phyloP scores from a whole-genome alignment of 768 basidiomycete genomes.

The Podaxis carcinomalis region DNA sequence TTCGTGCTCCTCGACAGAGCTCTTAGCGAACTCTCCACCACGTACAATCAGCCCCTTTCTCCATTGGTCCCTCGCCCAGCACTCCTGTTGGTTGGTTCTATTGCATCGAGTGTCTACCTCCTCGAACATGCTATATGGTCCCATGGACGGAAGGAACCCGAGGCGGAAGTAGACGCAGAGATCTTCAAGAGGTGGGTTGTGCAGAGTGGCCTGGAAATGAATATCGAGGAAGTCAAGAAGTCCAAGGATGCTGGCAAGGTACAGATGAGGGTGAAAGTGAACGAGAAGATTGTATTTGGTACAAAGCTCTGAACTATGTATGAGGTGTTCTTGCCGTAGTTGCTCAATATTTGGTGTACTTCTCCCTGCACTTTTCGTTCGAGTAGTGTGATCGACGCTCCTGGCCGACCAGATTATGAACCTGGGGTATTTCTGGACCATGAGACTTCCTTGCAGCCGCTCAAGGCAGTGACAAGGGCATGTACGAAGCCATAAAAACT shows the following conservation, averaged over 20 bases:
- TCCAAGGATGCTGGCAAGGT: conserved; percentile 16
- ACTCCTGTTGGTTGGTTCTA: conserved; percentile 52
- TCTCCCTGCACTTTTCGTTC: too few relatives aligned
- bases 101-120: conserved; percentile 51
- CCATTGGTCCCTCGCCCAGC: conserved; percentile 53
- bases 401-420: too few relatives aligned
- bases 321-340: not conserved
- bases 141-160: conserved; percentile 20
- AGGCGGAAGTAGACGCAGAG: conserved; percentile 41
- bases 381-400: too few relatives aligned
- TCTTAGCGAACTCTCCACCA: conserved; percentile 32
- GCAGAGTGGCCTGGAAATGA: conserved; percentile 40
- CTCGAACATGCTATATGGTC: conserved; percentile 73
- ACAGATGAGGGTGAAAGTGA: conserved; percentile 20
- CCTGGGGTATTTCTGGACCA: too few relatives aligned
- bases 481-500: too few relatives aligned
- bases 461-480: too few relatives aligned
- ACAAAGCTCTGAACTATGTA: conserved; percentile 2
- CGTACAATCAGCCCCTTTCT: conserved; percentile 37
- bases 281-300: conserved; percentile 34
- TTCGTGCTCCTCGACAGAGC: conserved; percentile 33
- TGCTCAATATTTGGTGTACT: not conserved
- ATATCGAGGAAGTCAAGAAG: conserved; percentile 30
- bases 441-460: too few relatives aligned
- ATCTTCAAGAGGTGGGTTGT: conserved; percentile 47